Evolutionary conservation across 2,329 filamentous ascomycete genomes (phyloP).

Genomic region (Paracoccidioides lutzii): DNA sequence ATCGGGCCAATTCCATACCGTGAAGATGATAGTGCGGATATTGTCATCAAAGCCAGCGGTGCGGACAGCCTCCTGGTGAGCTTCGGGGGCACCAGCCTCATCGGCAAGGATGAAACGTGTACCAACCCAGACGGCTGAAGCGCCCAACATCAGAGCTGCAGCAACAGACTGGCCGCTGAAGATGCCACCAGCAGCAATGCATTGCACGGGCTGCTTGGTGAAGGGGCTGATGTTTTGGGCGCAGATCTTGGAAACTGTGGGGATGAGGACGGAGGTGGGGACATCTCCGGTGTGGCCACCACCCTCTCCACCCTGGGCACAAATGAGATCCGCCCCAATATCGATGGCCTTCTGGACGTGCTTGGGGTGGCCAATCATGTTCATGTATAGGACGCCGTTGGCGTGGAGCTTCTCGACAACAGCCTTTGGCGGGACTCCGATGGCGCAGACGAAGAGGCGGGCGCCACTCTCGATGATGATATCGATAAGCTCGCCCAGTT

Average conservation of each 20-base stretch:
- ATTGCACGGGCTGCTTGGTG: slow-evolving; percentile 76
- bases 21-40: slow-evolving; percentile 95
- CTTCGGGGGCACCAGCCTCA: slow-evolving; percentile 84
- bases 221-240: slow-evolving; percentile 73
- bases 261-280: slow-evolving; percentile 83
- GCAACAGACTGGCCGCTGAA: slow-evolving; percentile 86
- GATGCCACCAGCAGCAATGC: slow-evolving; percentile 86
- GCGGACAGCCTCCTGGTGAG: slow-evolving; percentile 89
- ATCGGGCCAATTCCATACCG: slow-evolving; percentile 30
- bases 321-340: slow-evolving; percentile 88
- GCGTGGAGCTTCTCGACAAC: slow-evolving; percentile 86
- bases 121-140: slow-evolving; percentile 87
- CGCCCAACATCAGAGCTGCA: slow-evolving; percentile 83
- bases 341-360: slow-evolving; percentile 94
- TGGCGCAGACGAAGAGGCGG: slow-evolving; percentile 89
- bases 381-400: slow-evolving; percentile 89
- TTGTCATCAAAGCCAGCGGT: slow-evolving; percentile 93
- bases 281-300: slow-evolving; percentile 94
- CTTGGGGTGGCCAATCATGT: slow-evolving; percentile 99
- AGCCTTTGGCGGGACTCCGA: slow-evolving; percentile 79
- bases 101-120: slow-evolving; percentile 89
- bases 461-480: slow-evolving; percentile 87
- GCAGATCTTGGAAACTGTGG: slow-evolving; percentile 72
- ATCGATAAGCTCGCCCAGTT: slow-evolving; percentile 78
- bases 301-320: slow-evolving; percentile 94